Evolutionary conservation across 1,284 basidiomycete genomes (phyloP), one percentile per base, ranked within the genome.

Genomic region (Amanita bisporigera): DNA sequence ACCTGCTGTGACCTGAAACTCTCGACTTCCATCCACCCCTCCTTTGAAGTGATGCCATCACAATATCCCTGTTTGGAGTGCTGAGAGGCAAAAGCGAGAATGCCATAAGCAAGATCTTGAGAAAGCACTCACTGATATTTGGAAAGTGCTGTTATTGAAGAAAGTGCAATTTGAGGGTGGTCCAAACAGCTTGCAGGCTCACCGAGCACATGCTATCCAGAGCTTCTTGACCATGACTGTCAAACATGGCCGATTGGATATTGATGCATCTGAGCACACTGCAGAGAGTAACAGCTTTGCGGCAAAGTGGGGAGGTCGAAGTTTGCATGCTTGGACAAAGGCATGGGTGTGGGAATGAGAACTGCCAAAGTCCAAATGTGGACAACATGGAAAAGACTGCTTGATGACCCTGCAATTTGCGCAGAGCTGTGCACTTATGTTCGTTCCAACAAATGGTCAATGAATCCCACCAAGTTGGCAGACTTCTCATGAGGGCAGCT

Each of bases 401-500:
- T 75, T 71, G 1, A 63, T 78, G 76, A 77, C 59, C 77, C 76
- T 15, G 54, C 31, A 12, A 67, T 67, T 14, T 76, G 29, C 66
- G 69, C 33, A 33, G 65, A 68, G 47, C 64, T 66, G 15, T 29
- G 58, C 2, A n/a, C 58, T 52, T 66, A 31, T 40, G 12, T 66
- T 49, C 54, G 38, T 26, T 75, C 75, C 12, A 73, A 77, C 63
- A 79, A 78, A 66, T 79, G 77, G 77, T 63, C 76, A n/a, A 75
- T 80, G 64, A 66, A 81, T 70, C 80, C 81, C 9, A 66, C 43
- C 41, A 81, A 79, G 64, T 64, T 81, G 6, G 64, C 67, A 1
- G 61, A 76, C 31, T 79, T 77, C 67, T 72, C 43, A 2, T 55
- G 74, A 40, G 11, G 70, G 1, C 72, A 73, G 60, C 65, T 78